Evolutionary conservation across 352 stramenopile species (phyloP), one percentile per base, ranked within the genome.

Genomic region (Phytophthora cajani): DNA sequence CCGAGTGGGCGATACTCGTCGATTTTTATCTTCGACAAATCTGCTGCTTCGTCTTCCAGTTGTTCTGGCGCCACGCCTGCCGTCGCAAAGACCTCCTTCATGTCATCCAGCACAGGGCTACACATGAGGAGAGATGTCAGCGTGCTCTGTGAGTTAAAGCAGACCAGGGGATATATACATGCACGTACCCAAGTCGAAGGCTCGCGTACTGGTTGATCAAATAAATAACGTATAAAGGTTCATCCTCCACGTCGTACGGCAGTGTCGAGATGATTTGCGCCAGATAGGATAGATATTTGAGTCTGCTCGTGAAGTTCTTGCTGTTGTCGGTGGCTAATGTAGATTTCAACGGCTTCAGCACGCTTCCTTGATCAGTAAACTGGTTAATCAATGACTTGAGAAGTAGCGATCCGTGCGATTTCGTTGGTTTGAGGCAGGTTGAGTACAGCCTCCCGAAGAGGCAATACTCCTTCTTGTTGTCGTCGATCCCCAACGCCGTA

Each of bases 211-310:
- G 89, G 66, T 95, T 95, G 73, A 95, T 92, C 60, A 81, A 78
- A 80, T 96, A 94, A 78, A 97, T 94, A 79, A 97, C 75, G 67
- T 89, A 90, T 21, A 97, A 75, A 49, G 87, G 89, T 44, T 97
- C 88, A 40, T 97, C 85, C 32, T 95, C 87, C 36, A 92, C 67
- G 23, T 93, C 85, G 57, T 91, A 97, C 30, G 89, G 88, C 42
- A 97, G 72, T 10, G 82, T 76, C 9, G 83, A 76, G 19, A 97
- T 60, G 9, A 97, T 66, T 52, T 92, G 74, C 8, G 86, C 75
- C 30, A 95, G 23, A 69, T 94, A 97, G 65, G 69, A 85, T 61
- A 95, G 75, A 79, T 93, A 95, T 42, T 91, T 82, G 40, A 95
- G 64, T n/a, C 52, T 61, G 30, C 30, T 57, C 21, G 54, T 19